These are phyloP conservation scores for Russula olivacea DNA, from an alignment of 768 basidiomycete genomes.

Conservation along the genomic window DNA sequence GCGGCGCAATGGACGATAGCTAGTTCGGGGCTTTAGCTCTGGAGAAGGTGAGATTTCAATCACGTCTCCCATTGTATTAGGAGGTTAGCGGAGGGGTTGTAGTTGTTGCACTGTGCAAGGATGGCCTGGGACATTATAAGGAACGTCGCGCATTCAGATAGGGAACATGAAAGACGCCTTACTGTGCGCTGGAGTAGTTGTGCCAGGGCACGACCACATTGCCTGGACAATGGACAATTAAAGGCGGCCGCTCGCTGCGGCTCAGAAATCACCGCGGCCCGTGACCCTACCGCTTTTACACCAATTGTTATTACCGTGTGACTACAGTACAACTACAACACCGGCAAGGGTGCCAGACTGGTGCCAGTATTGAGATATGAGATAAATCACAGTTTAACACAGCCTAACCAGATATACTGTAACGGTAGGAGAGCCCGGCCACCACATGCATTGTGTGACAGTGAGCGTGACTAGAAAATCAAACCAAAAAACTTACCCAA, in stretches of 20 bases:
- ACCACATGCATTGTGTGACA: background rate
- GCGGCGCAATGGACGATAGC: slow-evolving; percentile 16
- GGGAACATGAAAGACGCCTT: background rate
- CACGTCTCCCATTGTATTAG: slow-evolving; percentile 16
- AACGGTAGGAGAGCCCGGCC: background rate
- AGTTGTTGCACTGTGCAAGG: background rate
- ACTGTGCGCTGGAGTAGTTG: background rate
- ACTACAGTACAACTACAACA: background rate
- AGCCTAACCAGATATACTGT: background rate
- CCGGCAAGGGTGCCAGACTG: background rate
- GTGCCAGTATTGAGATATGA: background rate
- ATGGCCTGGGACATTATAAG: background rate
- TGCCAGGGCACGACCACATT: background rate
- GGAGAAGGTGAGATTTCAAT: slow-evolving; percentile 23
- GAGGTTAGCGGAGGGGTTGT: background rate
- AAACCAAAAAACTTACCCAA: slow-evolving; percentile 1
- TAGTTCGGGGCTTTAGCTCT: slow-evolving; percentile 1
- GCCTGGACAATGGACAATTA: background rate
- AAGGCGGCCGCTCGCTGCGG: too few relatives aligned
- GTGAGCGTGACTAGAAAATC: background rate
- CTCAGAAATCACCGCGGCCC: background rate
- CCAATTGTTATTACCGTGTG: background rate
- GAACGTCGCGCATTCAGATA: background rate
- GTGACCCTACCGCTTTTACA: background rate
- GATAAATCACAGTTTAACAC: background rate